Base-by-base conservation (phyloP, 2,329 filamentous ascomycete genomes). In the Colletotrichum incanum region DNA sequence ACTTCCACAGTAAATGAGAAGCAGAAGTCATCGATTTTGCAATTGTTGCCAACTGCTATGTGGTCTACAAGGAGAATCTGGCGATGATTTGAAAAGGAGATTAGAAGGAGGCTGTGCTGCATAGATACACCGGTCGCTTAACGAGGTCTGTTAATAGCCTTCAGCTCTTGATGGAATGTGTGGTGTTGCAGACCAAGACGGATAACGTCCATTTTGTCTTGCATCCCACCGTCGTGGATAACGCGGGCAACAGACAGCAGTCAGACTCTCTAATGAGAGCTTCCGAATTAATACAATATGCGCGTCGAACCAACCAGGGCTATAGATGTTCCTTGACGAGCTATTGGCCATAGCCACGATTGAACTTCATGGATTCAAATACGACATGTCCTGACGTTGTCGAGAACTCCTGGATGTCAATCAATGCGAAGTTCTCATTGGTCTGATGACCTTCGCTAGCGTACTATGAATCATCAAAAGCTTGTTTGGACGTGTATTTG, bases 91-190 rank as follows among this genome's bases (percentile, higher is more conserved):
- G 55, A 43, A 59, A 43, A 43, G 34, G 55, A 59, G 23, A 59
- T 59, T 59, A 20, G 55, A 59, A 41, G 37, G 5, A 43, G 55
- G 55, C 55, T 59, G 55, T 59, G 55, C 37, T 59, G 47, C n/a
- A 26, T 49, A 5, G 14, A 59, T 23, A 23, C 20, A n/a, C 37
- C 3, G 37, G 55, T 43, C 55, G 39, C 55, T 43, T 41, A 20
- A 26, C 14, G 14, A 18, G 3, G 14, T 28, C 55, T 43, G 28
- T 41, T 26, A 43, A 59, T 59, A 59, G 39, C 14, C 37, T 20
- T 11, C 37, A 59, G 55, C 55, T 59, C 37, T 5, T 26, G n/a
- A 14, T 20, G 39, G 37, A 59, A 59, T 43, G 14, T 43, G 14
- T 23, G 37, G 16, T 39, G 55, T 41, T 20, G 23, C 7, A 59